phyloP scores from a whole-genome alignment of 768 basidiomycete genomes.

The Crepidotus variabilis region DNA sequence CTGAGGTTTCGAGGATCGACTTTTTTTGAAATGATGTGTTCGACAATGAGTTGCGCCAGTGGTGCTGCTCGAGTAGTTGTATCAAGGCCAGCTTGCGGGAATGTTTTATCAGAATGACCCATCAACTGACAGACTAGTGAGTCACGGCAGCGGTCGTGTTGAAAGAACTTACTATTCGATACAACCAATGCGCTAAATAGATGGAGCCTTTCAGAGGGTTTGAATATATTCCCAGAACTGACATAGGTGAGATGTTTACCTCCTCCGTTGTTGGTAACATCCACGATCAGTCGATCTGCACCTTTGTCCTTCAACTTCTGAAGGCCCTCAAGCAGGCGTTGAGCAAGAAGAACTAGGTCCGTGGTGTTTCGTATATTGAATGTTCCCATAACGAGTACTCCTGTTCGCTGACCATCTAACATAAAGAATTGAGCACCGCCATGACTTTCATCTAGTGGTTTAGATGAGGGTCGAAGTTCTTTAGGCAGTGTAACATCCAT shows the following conservation, averaged over 20 bases:
- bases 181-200: constrained; percentile 35
- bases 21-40: constrained; percentile 36
- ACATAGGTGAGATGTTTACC: constrained; percentile 36
- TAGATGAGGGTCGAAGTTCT: constrained; percentile 28
- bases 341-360: constrained; percentile 25
- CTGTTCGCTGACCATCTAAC: constrained; percentile 48
- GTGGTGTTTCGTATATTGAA: constrained; percentile 45
- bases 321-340: constrained; percentile 42
- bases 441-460: constrained; percentile 38
- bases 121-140: constrained; percentile 33
- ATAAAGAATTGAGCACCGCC: constrained; percentile 54
- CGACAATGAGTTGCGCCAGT: constrained; percentile 46
- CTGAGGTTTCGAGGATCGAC: constrained; percentile 41
- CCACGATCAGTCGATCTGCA: constrained; percentile 53
- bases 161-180: constrained; percentile 33
- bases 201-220: neutral
- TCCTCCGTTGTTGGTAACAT: constrained; percentile 53
- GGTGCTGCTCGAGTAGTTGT: constrained; percentile 44
- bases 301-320: constrained; percentile 42
- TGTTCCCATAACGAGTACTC: constrained; percentile 55
- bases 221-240: too few species aligned
- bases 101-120: constrained; percentile 47
- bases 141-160: neutral
- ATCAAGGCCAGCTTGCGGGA: constrained; percentile 53
- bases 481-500: constrained; percentile 43